Conservation (phyloP, 208 protist species). For the Borovskyia barvae region DNA sequence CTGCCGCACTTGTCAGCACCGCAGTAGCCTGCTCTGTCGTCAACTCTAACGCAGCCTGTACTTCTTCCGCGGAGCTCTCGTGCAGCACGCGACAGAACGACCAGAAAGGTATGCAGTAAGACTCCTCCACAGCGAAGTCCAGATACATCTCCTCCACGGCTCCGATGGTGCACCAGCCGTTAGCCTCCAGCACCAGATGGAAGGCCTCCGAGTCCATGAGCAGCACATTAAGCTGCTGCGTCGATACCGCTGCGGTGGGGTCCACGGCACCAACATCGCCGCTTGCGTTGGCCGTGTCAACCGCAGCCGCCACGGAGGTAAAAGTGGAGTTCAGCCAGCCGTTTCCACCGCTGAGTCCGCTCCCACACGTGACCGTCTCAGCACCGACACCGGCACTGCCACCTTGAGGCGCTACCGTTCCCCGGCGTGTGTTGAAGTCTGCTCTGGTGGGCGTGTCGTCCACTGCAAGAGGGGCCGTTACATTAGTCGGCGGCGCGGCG, state of each 20-base stretch:
- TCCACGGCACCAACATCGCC: not conserved
- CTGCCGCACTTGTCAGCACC: conserved; percentile 39
- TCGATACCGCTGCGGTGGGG: not conserved
- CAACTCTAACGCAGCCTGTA: conserved; percentile 46
- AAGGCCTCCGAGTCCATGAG: conserved; percentile 28
- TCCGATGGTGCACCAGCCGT: conserved; percentile 34
- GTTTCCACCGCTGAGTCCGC: not conserved
- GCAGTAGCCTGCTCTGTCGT: conserved; percentile 31
- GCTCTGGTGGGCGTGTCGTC: too few relatives aligned
- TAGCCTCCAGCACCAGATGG: conserved; percentile 22
- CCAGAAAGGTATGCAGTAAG: conserved; percentile 63
- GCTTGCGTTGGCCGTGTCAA: not conserved
- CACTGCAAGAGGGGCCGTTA: too few relatives aligned
- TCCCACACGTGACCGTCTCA: not conserved
- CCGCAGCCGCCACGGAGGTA: not conserved
- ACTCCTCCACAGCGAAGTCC: conserved; percentile 47
- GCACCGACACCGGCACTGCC: too few relatives aligned
- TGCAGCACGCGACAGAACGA: conserved; percentile 57
- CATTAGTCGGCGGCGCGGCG: too few relatives aligned
- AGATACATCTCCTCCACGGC: conserved; percentile 63
- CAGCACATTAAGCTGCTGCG: conserved; percentile 15
- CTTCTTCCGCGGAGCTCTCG: conserved; percentile 24
- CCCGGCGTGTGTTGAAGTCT: too few relatives aligned
- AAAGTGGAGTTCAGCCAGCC: not conserved
- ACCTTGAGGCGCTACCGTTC: too few relatives aligned